Evolutionary conservation across 2,329 filamentous ascomycete genomes (phyloP).

Genomic region (Xylariaceae sp.): DNA sequence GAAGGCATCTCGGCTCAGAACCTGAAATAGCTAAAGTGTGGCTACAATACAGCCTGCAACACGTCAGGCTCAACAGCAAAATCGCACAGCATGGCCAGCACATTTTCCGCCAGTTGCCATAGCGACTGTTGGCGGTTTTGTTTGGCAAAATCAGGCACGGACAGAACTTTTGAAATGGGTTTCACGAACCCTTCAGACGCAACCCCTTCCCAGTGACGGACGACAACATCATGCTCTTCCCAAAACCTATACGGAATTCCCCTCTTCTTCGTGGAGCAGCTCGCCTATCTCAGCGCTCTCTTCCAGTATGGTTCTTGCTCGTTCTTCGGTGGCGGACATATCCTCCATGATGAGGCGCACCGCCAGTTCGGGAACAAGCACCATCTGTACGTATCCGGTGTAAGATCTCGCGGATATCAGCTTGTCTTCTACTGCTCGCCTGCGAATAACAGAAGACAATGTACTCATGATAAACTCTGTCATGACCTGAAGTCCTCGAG

Average conservation of each 20-base stretch:
- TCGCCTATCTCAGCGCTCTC: constrained; percentile 64
- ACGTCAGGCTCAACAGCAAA: neutral
- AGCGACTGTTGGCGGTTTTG: too few relatives aligned
- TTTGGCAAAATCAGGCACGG: neutral
- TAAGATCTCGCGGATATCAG: constrained; percentile 63
- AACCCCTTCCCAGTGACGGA: neutral
- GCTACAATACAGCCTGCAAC: neutral
- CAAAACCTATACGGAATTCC: constrained; percentile 43
- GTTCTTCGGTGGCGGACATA: constrained; percentile 40
- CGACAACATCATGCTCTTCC: constrained; percentile 23
- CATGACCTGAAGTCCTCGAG: constrained; percentile 66
- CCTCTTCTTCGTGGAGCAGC: constrained; percentile 60
- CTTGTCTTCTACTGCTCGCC: constrained; percentile 56
- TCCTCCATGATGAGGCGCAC: constrained; percentile 53
- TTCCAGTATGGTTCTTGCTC: constrained; percentile 52
- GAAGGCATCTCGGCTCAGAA: neutral
- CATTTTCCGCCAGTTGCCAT: neutral
- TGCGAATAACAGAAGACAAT: constrained; percentile 56
- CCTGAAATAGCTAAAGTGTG: neutral
- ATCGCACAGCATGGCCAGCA: neutral
- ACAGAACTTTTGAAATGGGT: too few relatives aligned
- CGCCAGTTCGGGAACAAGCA: constrained; percentile 69
- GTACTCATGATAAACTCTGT: constrained; percentile 60
- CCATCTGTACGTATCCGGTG: constrained; percentile 64
- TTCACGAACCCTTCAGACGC: too few relatives aligned